These are phyloP conservation scores for Colletotrichum sp. DNA, from an alignment of 2,329 filamentous ascomycete species.

Conservation along the genomic window DNA sequence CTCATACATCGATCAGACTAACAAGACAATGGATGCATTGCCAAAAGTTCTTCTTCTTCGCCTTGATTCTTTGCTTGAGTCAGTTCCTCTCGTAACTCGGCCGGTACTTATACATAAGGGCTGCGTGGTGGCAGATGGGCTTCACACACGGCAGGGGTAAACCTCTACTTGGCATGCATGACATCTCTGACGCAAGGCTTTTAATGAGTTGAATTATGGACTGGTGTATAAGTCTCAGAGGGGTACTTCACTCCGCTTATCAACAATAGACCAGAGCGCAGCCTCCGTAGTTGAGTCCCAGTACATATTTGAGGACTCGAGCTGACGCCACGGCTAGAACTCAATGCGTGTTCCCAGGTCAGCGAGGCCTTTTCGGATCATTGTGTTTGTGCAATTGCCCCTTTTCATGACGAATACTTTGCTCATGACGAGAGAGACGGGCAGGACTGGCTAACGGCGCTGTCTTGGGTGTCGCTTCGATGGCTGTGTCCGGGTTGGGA, in stretches of 20 bases:
- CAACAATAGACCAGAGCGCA: neutral
- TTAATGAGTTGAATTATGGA: neutral
- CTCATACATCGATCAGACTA: neutral
- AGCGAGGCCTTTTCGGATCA: neutral
- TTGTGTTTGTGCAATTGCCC: fast-evolving
- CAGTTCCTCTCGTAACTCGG: neutral
- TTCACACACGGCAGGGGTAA: neutral
- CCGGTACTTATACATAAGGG: neutral
- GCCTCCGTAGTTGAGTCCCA: neutral
- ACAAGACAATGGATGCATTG: neutral
- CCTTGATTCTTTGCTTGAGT: neutral
- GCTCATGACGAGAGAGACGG: neutral
- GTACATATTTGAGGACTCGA: neutral
- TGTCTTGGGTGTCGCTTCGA: neutral
- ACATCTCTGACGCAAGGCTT: neutral
- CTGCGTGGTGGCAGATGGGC: neutral
- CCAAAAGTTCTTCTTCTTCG: too few species aligned
- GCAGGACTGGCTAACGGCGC: neutral
- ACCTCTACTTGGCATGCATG: fast-evolving
- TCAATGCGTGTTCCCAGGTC: too few species aligned
- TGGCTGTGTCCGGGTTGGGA: too few species aligned
- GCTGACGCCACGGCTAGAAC: neutral
- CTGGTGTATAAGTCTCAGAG: neutral
- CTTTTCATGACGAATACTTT: neutral
- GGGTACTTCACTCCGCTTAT: neutral